Evolutionary conservation across 78 protist genomes (phyloP), one percentile per base, ranked within the genome.

Genomic region (Cavenderia fasciculata): DNA sequence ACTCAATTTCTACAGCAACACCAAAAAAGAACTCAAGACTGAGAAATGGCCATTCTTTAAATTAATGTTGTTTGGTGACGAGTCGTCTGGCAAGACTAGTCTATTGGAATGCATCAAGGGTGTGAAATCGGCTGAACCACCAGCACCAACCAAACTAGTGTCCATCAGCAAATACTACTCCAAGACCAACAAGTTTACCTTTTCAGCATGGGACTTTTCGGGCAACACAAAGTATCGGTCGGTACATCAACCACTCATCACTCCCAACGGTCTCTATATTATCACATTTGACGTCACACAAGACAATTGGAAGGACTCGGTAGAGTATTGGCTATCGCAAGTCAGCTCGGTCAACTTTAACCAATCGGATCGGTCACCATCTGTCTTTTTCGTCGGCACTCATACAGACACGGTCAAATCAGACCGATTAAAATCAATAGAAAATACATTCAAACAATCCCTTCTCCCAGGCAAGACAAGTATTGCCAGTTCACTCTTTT

Each of bases 131-230:
- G 69, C 69, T 12, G 14, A 11, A 62, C 31, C 38, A 62, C 14
- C 59, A n/a, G n/a, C n/a, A n/a, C 14, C 69, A 27, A 62, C 69
- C 12, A 14, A 62, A 14, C 31, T 11, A 18, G 38, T 62, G 23
- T 18, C 11, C 38, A 62, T 62, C 69, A 12, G 14, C 27, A 49
- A 12, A 14, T 12, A 18, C 59, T 18, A 49, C 27, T 18, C 12
- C 54, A 27, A 34, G 59, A 18, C 31, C 38, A 33, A 14, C 69
- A 18, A 11, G 69, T 18, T 62, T 27, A 16, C 11, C 38, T 49
- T 49, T 14, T 49, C 54, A 49, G 69, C 38, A 12, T 62, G 69
- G 69, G 69, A 62, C 69, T 62, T 62, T 62, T 11, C 38, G 16
- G 69, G 69, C 59, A 11, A 62, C 31, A 12, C 12, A 14, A 14